phyloP scores from a whole-genome alignment of 768 basidiomycete genomes.

The Boletellus emodensis region DNA sequence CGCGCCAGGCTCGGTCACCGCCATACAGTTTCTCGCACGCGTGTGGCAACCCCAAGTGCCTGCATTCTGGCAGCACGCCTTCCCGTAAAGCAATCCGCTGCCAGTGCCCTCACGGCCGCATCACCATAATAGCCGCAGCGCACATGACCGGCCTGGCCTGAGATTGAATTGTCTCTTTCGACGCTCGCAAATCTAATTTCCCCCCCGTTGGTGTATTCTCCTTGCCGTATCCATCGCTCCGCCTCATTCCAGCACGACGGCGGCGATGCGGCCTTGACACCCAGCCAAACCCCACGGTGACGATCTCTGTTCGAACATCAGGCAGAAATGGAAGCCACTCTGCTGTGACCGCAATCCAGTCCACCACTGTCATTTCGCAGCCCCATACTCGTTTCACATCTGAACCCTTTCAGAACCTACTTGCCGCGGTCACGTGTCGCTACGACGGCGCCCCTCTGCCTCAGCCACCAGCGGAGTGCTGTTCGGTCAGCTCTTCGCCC shows the following conservation, averaged over 20 bases:
- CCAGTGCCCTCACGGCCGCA: conserved; percentile 10
- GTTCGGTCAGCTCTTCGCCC: conserved; percentile 5
- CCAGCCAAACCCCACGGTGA: conserved; percentile 6
- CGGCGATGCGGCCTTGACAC: conserved; percentile 12
- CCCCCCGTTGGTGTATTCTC: conserved; percentile 1
- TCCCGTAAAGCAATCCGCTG: conserved; percentile 16
- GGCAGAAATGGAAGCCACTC: conserved; percentile 22
- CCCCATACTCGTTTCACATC: conserved; percentile 27
- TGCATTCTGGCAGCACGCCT: conserved; percentile 7
- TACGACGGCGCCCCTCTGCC: no score
- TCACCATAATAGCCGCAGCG: conserved; percentile 11
- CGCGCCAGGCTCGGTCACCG: conserved; percentile 11
- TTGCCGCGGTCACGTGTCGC: conserved; percentile 27
- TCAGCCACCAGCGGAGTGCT: no score
- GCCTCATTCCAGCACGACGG: background rate
- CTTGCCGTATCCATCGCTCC: background rate
- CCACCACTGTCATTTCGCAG: conserved; percentile 5
- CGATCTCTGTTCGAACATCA: conserved; percentile 16
- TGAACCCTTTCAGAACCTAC: conserved; percentile 23
- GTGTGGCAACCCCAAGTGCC: conserved; percentile 14
- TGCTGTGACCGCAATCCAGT: conserved; percentile 6
- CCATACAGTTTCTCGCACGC: conserved; percentile 14
- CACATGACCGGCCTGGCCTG: background rate
- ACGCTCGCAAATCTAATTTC: conserved; percentile 18
- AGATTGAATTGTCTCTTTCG: conserved; percentile 17